Conservation (phyloP, 768 basidiomycete genomes). For the Mycena crocata region DNA sequence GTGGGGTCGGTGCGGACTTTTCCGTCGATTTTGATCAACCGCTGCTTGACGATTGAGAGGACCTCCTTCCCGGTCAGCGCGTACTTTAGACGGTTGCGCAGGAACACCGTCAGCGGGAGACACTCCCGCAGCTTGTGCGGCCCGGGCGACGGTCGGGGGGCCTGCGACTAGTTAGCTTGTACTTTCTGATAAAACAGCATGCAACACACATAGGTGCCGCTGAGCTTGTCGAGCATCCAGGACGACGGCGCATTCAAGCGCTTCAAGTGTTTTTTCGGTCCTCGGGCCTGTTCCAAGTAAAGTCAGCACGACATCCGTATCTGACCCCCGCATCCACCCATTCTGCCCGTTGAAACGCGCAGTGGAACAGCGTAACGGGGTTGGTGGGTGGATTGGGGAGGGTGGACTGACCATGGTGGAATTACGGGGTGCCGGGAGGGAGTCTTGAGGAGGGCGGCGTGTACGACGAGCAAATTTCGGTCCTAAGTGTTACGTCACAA, state of each 20-base stretch:
- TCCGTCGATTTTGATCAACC: constrained; percentile 97
- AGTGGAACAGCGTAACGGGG: background rate
- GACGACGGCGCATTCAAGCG: constrained; percentile 96
- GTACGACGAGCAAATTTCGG: background rate
- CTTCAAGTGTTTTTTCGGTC: constrained; percentile 99
- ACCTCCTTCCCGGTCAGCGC: constrained; percentile 98
- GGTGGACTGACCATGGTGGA: constrained; percentile 60
- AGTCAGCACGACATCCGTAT: constrained; percentile 11
- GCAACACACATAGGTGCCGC: constrained; percentile 87
- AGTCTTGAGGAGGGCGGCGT: constrained; percentile 37
- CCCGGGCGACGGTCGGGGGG: constrained; percentile 96
- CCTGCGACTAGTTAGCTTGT: constrained; percentile 56
- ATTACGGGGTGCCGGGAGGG: constrained; percentile 48
- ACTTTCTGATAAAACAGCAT: constrained; percentile 2
- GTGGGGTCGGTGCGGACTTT: constrained; percentile 99
- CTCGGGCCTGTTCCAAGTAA: constrained; percentile 76
- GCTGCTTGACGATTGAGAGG: constrained; percentile 93
- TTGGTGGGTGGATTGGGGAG: too few relatives aligned
- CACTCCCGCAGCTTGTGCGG: constrained; percentile 99
- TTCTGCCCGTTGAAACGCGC: constrained; percentile 20
- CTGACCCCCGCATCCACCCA: constrained; percentile 50
- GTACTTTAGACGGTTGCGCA: constrained; percentile 99
- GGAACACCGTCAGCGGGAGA: constrained; percentile 96
- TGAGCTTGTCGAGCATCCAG: constrained; percentile 99
- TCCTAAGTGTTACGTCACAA: too few relatives aligned